Evolutionary conservation across 805 yeast genomes (phyloP), one percentile per base, ranked within the genome.

Genomic region (Saccharomycopsis javanensis): DNA sequence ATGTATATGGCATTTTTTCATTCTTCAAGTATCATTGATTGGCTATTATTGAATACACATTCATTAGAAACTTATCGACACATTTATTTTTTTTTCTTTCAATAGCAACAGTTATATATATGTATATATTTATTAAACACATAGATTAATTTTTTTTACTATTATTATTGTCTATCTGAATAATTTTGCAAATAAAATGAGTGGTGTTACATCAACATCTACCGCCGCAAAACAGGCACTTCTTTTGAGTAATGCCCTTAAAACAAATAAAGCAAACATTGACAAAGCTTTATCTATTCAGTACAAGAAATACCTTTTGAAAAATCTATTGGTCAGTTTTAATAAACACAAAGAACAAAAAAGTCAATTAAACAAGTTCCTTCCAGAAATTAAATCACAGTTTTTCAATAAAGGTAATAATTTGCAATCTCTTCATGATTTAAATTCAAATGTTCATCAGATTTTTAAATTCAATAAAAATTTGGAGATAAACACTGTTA

Each of bases 401-500:
- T 35, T 50, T 34, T 45, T 35, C 50, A 58, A 58, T 45, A 58
- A 53, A 35, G 61, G 57, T 34, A 58, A 50, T 37, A 54, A 53
- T 20, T 56, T 58, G 45, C 61, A 58, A 27, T 53, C 56, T 18
- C 55, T 31, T 16, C 56, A 58, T 34, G 61, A 58, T 45, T 42
- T 58, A 28, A 37, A 28, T 6, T 53, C 53, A 53, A 56, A 48
- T 46, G 53, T 53, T 16, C 61, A 58, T 35, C 61, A 58, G 35
- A 53, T 58, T 37, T 58, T 37, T 31, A 55, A 58, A 28, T 58
- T 56, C 55, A 58, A 58, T 37, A 58, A 55, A 51, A 25, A 30
- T 10, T 18, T 50, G 31, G 61, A 58, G 46, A 58, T 56, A n/a
- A 56, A 58, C 30, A 58, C 57, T 16, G 53, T 53, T 5, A 16